Base-by-base conservation (phyloP, 2,329 filamentous ascomycete species). In the Uncinocarpus reesii region DNA sequence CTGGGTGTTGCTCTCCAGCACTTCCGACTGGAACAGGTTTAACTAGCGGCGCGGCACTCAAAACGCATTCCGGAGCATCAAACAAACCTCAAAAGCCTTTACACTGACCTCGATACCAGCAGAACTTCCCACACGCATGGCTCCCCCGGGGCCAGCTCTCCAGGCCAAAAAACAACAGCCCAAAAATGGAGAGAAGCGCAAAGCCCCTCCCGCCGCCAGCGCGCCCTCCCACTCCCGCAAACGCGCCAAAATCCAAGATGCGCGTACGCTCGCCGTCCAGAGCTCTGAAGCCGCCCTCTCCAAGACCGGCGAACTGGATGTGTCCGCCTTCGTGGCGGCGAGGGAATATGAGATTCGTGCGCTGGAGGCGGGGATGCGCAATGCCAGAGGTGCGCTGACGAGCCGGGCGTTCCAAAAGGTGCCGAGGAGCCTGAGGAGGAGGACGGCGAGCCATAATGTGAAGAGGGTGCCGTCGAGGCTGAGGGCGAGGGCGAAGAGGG, bases 401-500 rank as follows among this genome's bases (percentile, higher is more conserved):
- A 81, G 79, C 49, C 77, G 90, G 44, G 89, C 90, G 11, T 96
- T 96, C 60, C 92, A 98, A 65, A 79, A 86, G 57, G 84, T 98
- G 4, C 92, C 92, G 1, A 79, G 87, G 56, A 81, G 83, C 42
- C 70, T 98, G 76, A 76, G 92, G 55, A 76, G 92, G 55, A 77
- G 92, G 57, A 95, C 90, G 0, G 92, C 90, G 16, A 95, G 88
- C 64, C 92, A 98, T 68, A 95, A 98, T 75, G 84, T 85, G 29
- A 94, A 90, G 68, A 79, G 84, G 53, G 83, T 98, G 13, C 92
- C 92, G 2, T 83, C 82, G 61, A 73, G 87, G 53, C 68, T 96
- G 60, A 77, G 84, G 48, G 69, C 69, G 32, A 77, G 84, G 56
- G 88, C 87, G 1, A 77, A 72, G 58, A 72, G 73, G 62, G 80